Conservation (phyloP, 345 rosid genomes). For the Moricandia moricandioides region DNA sequence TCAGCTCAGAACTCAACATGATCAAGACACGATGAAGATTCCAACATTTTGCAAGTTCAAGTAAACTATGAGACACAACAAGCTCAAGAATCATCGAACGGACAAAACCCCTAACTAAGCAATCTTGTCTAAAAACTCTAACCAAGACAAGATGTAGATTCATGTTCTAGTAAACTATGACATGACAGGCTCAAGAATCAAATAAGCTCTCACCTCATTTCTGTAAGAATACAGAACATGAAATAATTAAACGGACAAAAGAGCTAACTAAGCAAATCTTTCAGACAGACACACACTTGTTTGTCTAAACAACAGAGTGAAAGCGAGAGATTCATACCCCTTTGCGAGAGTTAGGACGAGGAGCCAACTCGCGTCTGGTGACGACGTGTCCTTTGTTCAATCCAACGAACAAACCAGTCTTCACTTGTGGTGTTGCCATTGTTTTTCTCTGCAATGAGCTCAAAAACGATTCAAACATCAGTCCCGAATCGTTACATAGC, state of each 20-base stretch:
- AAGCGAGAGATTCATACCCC: slow-evolving; percentile 33
- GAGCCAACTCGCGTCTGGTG: slow-evolving; percentile 37
- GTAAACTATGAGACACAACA: no score
- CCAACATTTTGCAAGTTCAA: not conserved
- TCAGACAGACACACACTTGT: not conserved
- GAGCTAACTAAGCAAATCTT: not conserved
- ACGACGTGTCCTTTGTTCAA: slow-evolving; percentile 43
- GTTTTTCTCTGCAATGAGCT: not conserved
- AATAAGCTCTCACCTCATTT: not conserved
- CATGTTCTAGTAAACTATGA: not conserved
- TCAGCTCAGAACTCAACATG: not conserved
- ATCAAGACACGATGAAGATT: not conserved
- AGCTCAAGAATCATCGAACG: not conserved
- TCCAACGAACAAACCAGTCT: slow-evolving; percentile 42
- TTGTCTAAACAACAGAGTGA: not conserved
- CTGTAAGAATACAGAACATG: not conserved
- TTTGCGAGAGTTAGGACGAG: slow-evolving; percentile 41
- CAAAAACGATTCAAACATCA: not conserved
- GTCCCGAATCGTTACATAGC: not conserved
- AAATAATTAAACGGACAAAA: not conserved
- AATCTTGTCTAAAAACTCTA: not conserved
- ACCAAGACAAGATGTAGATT: not conserved
- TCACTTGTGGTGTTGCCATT: slow-evolving; percentile 33
- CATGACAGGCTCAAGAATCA: not conserved
- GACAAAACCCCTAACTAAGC: not conserved